Base-by-base conservation (phyloP, 2,329 filamentous ascomycete species). In the Colletotrichum sp. region DNA sequence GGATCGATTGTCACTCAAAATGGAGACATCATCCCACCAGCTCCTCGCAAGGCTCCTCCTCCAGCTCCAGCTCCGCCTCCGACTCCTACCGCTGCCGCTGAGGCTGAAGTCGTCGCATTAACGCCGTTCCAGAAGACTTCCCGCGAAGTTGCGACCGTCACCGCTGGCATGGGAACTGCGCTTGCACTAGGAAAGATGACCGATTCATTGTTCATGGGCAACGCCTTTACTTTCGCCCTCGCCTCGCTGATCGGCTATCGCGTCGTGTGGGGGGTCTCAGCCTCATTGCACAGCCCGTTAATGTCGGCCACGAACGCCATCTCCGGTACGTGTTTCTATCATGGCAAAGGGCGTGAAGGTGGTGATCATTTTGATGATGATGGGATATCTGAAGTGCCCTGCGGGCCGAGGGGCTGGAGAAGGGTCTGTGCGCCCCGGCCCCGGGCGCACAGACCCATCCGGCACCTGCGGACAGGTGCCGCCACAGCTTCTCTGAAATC, bases 251-350 rank as follows among this genome's bases (percentile, higher is more conserved):
- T 98, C 78, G 96, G 95, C 9, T 98, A 98, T 81, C 92, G 95
- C 65, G 95, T 95, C 7, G 95, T 98, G 28, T 98, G 95, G 28
- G 8, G 8, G 8, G 28, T 30, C 2, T 9, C 28, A 2, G 8
- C 28, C 8, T 9, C 28, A 10, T 30, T 30, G 9, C 28, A 30
- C 28, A 4, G 4, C 4, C 30, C 95, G 2, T 87, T 98, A 7
- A 98, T 98, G 96, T 96, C 94, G 79, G 95, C 98, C 43, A 98
- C 96, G 9, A 98, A 98, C 83, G 96, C 96, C 32, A 98, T 98
- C 79, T 97, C 95, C 36, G 95, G 94, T 84, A 75, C 18, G 80
- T 77, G 9, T 30, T 6, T 43, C 39, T 43, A 43, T 43, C 39
- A 43, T 1, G 9, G 39, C 39, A 48, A 48, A 0, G 39, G 18